A percentile compares a stretch with the other conserved stretches of the same genome.
These are phyloP conservation scores for Barnettozyma sucrosica DNA, from an alignment of 805 yeast genomes.

Conservation along the genomic window DNA sequence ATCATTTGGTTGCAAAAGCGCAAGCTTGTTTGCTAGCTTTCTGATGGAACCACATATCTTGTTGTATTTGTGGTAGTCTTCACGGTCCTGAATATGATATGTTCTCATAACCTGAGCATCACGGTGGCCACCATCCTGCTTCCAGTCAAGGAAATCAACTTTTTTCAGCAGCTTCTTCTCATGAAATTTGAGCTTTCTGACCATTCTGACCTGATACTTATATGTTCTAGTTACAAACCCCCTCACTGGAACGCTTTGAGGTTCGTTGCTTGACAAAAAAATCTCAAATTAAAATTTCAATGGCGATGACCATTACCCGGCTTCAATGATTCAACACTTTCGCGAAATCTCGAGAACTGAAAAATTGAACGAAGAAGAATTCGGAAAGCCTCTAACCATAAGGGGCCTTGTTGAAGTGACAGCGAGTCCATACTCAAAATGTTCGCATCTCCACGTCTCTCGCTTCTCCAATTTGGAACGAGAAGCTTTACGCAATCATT, in stretches of 20 bases:
- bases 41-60: constrained; percentile 88
- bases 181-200: constrained; percentile 85
- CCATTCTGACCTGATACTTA: constrained; percentile 42
- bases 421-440: not conserved
- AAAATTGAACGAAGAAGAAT: not conserved
- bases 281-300: not conserved
- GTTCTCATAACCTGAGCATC: constrained; percentile 96
- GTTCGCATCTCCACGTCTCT: not conserved
- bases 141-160: constrained; percentile 97
- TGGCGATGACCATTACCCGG: constrained; percentile 10
- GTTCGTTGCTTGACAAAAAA: too few relatives aligned
- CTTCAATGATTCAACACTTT: not conserved
- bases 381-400: not conserved
- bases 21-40: constrained; percentile 77
- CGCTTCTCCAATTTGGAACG: constrained; percentile 6
- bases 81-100: constrained; percentile 90
- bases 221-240: too few relatives aligned
- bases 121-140: constrained; percentile 90
- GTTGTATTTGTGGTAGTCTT: constrained; percentile 93
- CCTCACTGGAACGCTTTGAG: too few relatives aligned
- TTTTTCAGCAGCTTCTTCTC: constrained; percentile 92
- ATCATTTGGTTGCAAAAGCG: constrained; percentile 81
- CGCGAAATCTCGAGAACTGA: not conserved
- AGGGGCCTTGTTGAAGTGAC: not conserved
- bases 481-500: constrained; percentile 32